Evolutionary conservation across 768 basidiomycete species (phyloP), one percentile per base, ranked within the genome.

Genomic region (Suillus decipiens): DNA sequence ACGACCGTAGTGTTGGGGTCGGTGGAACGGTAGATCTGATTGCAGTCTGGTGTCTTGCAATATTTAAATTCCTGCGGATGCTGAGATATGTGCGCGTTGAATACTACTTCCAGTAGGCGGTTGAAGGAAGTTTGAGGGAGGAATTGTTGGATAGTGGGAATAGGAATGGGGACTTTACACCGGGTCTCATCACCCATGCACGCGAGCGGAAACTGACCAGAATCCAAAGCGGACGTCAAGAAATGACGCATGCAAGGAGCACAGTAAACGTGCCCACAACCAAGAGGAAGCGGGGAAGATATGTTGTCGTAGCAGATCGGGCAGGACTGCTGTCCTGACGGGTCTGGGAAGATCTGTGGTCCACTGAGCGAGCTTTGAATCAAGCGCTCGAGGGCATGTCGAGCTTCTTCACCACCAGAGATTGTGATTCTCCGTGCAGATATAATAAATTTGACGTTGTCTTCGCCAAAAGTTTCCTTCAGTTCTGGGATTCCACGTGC

Each of bases 11-110:
- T 71, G 7, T 78, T 76, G 7, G 82, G 82, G 28, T 68, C 68
- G 0, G 78, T 80, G 4, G 79, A 71, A 17, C 89, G 86, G 72
- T 93, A 93, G 4, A 92, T 79, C 71, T 91, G 88, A 0, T 78
- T 78, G 64, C 92, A 94, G 70, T 93, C 89, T 0, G 92, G 88
- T 0, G 90, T 88, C 1, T 89, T 92, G 73, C 92, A 94, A 68
- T 84, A 89, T 64, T 84, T 82, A 68, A 88, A 87, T 61, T 90
- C 86, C 15, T 78, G 74, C 0, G 88, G 81, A 48, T 81, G 82
- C 11, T 82, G 77, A 59, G 84, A 82, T 17, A 93, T 76, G 69
- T 92, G 79, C 0, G 81, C 73, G 0, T 82, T 75, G 68, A 88
- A 87, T 0, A 89, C 83, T 0, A 86, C 81, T 41, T 84, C 77